Base-by-base conservation (phyloP, 768 basidiomycete genomes). In the Russula ochroleuca region DNA sequence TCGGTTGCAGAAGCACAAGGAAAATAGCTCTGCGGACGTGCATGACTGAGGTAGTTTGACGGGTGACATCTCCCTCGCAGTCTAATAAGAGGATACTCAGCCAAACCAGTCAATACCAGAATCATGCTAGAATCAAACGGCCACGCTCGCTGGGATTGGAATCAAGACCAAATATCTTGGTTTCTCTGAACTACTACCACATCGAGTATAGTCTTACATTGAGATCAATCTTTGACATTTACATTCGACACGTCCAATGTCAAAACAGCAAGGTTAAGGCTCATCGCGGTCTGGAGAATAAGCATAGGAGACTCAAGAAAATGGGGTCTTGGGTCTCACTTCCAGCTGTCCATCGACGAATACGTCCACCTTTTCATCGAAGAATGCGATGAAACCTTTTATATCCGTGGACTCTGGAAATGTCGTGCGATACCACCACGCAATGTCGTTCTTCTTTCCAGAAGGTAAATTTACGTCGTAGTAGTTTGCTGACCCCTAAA, bases 281-380 rank as follows among this genome's bases (percentile, higher is more conserved):
- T 10, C 31, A 14, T 57, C n/a, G 43, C 14, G 8, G 19, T 57
- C 3, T 23, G 11, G 52, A 15, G 35, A 37, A 37, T 35, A 38
- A 33, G 11, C 21, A 50, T 48, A 38, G 23, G 7, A 17, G 6
- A 15, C 51, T 53, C 15, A 53, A 37, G 33, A 35, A 35, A 57
- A 57, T 6, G 3, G 2, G n/a, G 56, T 8, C 43, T 66, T 59
- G 9, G 72, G 70, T 5, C 74, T 78, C 17, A 70, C 67, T 68
- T 83, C 81, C 69, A 83, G 77, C 77, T 19, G 21, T 54, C 79
- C 85, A 67, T 88, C 85, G 17, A 88, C 70, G 75, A 78, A 88
- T 14, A 87, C 79, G 58, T 86, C 84, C 31, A 87, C 81, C 64
- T 83, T 85, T 67, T 88, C 85, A 58, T 88, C 85, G 65, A 84